Evolutionary conservation across 768 basidiomycete genomes (phyloP).

Genomic region (Kwoniella dejecticola): DNA sequence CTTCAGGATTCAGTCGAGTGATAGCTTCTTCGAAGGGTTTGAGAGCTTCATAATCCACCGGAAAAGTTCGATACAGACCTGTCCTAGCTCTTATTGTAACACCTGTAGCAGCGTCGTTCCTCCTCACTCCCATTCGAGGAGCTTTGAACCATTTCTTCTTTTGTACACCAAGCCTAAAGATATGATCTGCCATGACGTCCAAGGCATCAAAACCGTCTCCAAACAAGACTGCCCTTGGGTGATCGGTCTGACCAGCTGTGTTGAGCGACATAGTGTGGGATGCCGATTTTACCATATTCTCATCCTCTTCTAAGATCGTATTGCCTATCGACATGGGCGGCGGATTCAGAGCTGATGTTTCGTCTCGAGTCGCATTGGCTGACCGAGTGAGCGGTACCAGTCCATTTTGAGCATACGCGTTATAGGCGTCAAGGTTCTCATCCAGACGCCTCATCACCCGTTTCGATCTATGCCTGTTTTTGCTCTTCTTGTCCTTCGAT

Average conservation of each 20-base stretch:
- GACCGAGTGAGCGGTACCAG: conserved; percentile 25
- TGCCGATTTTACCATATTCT: neutral
- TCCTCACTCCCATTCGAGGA: conserved; percentile 33
- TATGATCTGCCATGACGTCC: conserved; percentile 53
- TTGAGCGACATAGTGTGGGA: conserved; percentile 11
- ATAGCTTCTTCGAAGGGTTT: conserved; percentile 65
- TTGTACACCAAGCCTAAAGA: conserved; percentile 45
- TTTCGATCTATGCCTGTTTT: conserved; percentile 30
- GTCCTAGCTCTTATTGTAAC: conserved; percentile 44
- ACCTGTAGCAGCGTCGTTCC: conserved; percentile 41
- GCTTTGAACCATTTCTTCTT: conserved; percentile 51
- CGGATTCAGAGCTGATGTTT: conserved; percentile 1
- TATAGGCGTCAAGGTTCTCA: conserved; percentile 43
- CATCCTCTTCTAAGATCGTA: conserved; percentile 12
- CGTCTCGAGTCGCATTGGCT: conserved; percentile 6
- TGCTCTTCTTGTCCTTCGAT: conserved; percentile 17
- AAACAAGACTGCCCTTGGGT: conserved; percentile 34
- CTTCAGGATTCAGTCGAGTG: conserved; percentile 72
- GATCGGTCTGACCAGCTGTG: conserved; percentile 10
- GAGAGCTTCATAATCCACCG: conserved; percentile 78
- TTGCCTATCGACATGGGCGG: conserved; percentile 8
- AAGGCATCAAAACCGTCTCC: conserved; percentile 51
- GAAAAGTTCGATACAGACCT: conserved; percentile 67
- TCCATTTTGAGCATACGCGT: conserved; percentile 44
- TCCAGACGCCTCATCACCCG: conserved; percentile 40